Base-by-base conservation (phyloP, 177 flowering plant genomes). In the Telopea speciosissima region DNA sequence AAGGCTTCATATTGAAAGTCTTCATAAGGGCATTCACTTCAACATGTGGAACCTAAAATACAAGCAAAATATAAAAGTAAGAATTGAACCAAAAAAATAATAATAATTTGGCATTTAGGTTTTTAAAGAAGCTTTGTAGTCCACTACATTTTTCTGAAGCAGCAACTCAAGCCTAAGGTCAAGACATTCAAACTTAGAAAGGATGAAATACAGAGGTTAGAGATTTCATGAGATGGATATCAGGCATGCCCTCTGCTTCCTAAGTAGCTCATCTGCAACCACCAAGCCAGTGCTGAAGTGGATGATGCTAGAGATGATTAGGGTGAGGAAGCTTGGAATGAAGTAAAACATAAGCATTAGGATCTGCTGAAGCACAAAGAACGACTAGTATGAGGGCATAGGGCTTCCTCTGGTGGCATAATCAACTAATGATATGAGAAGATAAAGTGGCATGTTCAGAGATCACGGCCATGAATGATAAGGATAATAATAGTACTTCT, bases 21-120 rank as follows among this genome's bases (percentile, higher is more conserved):
- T 74, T 91, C 96, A 93, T 95, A 73, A 93, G 80, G 61, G 96
- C 90, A 87, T 95, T 95, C 44, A 88, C 96, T 85, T 95, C 98
- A 78, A 95, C 93, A 70, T 79, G 83, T 49, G 96, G 96, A 77
- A 93, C 99, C 99, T 95, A 62, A 70, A 80, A 61, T 42, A 28
- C n/a, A 77, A 74, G 23, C 58, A 73, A 19, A 21, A 72, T 21
- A 61, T 24, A 72, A 13, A 49, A 49, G 19, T 49, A 16, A 49
- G 54, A 49, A 12, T 49, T 49, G 8, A 49, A 49, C 8, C 8
- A 23, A 10, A 60, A 75, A 40, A 33, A 16, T 31, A 33, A 19
- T 33, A 60, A 10, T 11, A 59, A 68, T 31, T 31, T 5, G 14
- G 5, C 0, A 24, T 36, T 31, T 28, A 59, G 6, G 25, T 67